Conservation (phyloP, 2,329 filamentous ascomycete species). For the Blastomyces emzantsi region DNA sequence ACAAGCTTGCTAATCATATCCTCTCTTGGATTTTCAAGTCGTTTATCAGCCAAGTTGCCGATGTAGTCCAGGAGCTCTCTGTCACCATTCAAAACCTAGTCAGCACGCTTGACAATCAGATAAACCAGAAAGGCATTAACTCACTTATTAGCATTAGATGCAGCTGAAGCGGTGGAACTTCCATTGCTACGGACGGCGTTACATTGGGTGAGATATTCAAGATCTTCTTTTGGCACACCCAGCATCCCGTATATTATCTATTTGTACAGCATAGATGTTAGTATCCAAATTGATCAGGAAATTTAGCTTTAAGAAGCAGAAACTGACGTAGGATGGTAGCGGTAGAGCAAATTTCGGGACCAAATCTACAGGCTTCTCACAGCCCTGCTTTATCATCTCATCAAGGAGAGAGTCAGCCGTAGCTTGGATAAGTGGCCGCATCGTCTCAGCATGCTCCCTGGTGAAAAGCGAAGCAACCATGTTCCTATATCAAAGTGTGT, state of each 20-base stretch:
- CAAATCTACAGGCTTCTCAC: slow-evolving; percentile 36
- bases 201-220: slow-evolving; percentile 41
- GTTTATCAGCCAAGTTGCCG: slow-evolving; percentile 35
- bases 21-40: slow-evolving; percentile 33
- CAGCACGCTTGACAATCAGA: not conserved
- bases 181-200: slow-evolving; percentile 42
- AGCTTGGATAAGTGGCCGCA: slow-evolving; percentile 41
- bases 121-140: slow-evolving; percentile 6
- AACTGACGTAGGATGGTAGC: slow-evolving; percentile 40
- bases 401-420: slow-evolving; percentile 40
- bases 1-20: slow-evolving; percentile 41
- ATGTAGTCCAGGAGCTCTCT: slow-evolving; percentile 41
- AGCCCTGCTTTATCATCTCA: slow-evolving; percentile 32
- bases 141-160: slow-evolving; percentile 38
- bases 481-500: slow-evolving; percentile 19
- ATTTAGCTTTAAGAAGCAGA: not conserved
- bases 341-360: slow-evolving; percentile 42
- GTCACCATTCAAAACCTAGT: not conserved
- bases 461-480: slow-evolving; percentile 43
- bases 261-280: not conserved
- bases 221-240: slow-evolving; percentile 41
- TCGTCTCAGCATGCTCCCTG: slow-evolving; percentile 29
- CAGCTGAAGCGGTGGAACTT: slow-evolving; percentile 40
- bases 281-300: not conserved
- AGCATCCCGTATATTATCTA: slow-evolving; percentile 45